Conservation (phyloP, 129 eudicot species). For the Helianthus tuberosus region DNA sequence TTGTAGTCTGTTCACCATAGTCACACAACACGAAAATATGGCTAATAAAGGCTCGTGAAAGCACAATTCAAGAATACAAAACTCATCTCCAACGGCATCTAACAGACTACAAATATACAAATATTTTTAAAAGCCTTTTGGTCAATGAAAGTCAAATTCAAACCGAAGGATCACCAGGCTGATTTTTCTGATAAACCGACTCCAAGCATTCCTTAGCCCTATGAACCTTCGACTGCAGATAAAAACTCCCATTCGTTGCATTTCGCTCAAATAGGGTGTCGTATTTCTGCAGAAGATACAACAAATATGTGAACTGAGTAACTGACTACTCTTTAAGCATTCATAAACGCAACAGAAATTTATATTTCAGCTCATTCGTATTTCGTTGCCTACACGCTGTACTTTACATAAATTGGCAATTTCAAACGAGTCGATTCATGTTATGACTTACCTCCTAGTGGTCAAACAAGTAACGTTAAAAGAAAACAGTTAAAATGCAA, state of each 20-base stretch:
- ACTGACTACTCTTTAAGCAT: not conserved
- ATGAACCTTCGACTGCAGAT: constrained; percentile 85
- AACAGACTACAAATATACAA: constrained; percentile 35
- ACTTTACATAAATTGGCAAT: not conserved
- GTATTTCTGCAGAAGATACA: constrained; percentile 52
- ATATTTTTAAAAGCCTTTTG: not conserved
- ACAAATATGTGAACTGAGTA: constrained; percentile 3
- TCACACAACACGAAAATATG: constrained; percentile 11
- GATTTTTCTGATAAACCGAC: constrained; percentile 44
- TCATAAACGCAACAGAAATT: not conserved
- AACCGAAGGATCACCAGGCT: constrained; percentile 30
- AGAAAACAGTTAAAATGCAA: not conserved
- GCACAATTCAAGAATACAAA: constrained; percentile 35
- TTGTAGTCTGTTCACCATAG: constrained; percentile 10
- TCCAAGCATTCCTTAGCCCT: constrained; percentile 87
- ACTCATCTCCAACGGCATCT: not conserved
- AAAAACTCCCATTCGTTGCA: constrained; percentile 75
- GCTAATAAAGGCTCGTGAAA: constrained; percentile 5
- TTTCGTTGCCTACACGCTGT: not conserved
- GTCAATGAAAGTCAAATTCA: constrained; percentile 21
- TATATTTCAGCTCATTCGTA: not conserved
- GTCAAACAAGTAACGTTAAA: not conserved
- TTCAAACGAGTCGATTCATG: not conserved
- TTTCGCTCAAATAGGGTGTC: constrained; percentile 65
- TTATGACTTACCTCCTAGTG: not conserved